Base-by-base conservation (phyloP, 768 basidiomycete genomes). In the Stropharia rugosoannulata region DNA sequence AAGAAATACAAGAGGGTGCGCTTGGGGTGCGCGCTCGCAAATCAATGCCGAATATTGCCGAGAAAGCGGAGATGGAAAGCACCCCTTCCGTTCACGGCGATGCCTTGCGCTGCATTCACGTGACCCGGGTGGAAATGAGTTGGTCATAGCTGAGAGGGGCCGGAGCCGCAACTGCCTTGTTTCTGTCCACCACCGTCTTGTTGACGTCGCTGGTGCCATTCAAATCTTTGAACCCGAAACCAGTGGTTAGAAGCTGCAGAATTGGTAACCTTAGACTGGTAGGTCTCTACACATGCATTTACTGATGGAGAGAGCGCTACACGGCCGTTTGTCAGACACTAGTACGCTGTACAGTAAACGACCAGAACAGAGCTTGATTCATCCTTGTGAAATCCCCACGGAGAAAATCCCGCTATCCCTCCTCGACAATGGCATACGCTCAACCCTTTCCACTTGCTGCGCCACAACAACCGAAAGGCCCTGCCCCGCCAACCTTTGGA, bases 361-460 rank as follows among this genome's bases (percentile, higher is more conserved):
- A 60, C 57, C 16, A 22, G n/a, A 52, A 60, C 40, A 59, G 45
- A 29, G 49, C 49, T 50, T 32, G 50, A 55, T 61, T 54, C 46
- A 54, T 59, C 51, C 51, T 29, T 54, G 49, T 53, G 47, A 46
- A 62, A 56, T 41, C 56, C 59, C 56, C 56, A 56, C 57, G 64
- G 51, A 65, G 59, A 66, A 58, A 46, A 46, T 58, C 63, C 55
- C 64, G 51, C 61, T 67, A 54, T 65, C 55, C 57, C 61, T 69
- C 59, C 62, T 66, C 62, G 62, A 66, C 61, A 57, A 83, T 90
- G 87, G 85, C 87, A 36, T 90, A 83, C 68, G 74, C 83, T 52
- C 87, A 92, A 70, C 90, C 90, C 9, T 93, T 93, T 56, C 91
- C 91, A 58, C 83, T 90, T 58, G 87, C 89, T 48, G 79, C 79